These are phyloP conservation scores for Aspergillus amoenus DNA, from an alignment of 2,329 filamentous ascomycete species.

Conservation along the genomic window DNA sequence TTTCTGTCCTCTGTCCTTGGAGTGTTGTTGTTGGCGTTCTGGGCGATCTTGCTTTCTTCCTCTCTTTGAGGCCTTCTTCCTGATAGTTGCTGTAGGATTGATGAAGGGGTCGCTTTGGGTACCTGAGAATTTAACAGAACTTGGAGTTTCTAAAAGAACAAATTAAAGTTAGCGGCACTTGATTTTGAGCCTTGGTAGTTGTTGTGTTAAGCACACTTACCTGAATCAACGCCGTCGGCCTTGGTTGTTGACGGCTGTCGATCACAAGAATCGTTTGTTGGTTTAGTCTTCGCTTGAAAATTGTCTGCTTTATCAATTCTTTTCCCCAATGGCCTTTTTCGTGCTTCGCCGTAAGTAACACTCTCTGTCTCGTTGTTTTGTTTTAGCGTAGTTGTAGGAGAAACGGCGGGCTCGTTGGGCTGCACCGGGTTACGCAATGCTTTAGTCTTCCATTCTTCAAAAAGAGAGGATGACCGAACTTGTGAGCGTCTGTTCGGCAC, in stretches of 20 bases:
- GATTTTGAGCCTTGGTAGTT: background rate
- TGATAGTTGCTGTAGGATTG: background rate
- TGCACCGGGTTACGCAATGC: background rate
- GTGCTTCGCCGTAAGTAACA: background rate
- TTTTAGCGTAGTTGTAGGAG: background rate
- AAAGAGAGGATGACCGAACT: conserved; percentile 13
- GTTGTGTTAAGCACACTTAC: background rate
- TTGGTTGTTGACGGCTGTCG: background rate
- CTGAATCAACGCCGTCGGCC: background rate
- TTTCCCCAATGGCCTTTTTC: background rate
- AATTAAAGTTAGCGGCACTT: background rate
- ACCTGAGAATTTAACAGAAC: background rate
- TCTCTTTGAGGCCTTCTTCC: background rate
- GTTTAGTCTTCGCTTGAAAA: background rate
- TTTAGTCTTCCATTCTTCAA: conserved; percentile 21
- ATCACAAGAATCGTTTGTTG: background rate
- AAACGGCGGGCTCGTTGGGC: background rate
- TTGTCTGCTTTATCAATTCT: background rate
- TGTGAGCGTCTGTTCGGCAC: background rate
- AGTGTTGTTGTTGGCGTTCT: background rate
- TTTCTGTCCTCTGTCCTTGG: background rate
- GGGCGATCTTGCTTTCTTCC: background rate
- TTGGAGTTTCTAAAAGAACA: background rate
- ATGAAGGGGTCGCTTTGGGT: background rate
- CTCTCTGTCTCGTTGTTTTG: background rate